Conservation (phyloP, 164 flowering plant species). For the Vitis rotundifolia region DNA sequence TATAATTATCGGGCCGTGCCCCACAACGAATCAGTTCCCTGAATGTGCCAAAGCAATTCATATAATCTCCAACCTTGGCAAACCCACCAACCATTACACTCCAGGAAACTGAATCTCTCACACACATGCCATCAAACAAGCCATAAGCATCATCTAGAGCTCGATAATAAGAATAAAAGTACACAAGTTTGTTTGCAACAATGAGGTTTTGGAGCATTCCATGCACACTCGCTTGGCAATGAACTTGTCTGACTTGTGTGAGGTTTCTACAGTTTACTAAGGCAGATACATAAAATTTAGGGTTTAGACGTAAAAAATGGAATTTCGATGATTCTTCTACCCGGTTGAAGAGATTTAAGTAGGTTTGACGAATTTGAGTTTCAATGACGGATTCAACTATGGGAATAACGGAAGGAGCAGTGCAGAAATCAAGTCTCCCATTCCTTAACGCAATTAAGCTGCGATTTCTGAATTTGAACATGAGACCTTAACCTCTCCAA, state of each 20-base stretch:
- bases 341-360: conserved; percentile 6
- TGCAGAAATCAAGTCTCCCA: conserved; percentile 14
- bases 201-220: conserved; percentile 24
- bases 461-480: conserved; percentile 13
- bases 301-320: conserved; percentile 13
- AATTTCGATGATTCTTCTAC: conserved; percentile 3
- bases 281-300: conserved; percentile 28
- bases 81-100: conserved; percentile 58
- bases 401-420: conserved; percentile 21
- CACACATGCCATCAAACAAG: conserved; percentile 35
- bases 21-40: conserved; percentile 42
- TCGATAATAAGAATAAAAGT: conserved; percentile 30
- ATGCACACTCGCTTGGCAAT: conserved; percentile 28
- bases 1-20: conserved; percentile 35
- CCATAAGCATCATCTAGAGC: conserved; percentile 33
- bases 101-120: conserved; percentile 43
- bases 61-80: conserved; percentile 42
- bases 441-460: conserved; percentile 1
- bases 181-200: conserved; percentile 51
- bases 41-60: conserved; percentile 34
- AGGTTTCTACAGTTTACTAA: conserved; percentile 32
- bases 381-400: conserved; percentile 9
- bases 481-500: not conserved
- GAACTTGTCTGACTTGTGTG: conserved; percentile 45
- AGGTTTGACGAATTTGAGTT: conserved; percentile 11